Evolutionary conservation across 768 basidiomycete genomes (phyloP), one percentile per base, ranked within the genome.

Genomic region (Lentinula edodes): DNA sequence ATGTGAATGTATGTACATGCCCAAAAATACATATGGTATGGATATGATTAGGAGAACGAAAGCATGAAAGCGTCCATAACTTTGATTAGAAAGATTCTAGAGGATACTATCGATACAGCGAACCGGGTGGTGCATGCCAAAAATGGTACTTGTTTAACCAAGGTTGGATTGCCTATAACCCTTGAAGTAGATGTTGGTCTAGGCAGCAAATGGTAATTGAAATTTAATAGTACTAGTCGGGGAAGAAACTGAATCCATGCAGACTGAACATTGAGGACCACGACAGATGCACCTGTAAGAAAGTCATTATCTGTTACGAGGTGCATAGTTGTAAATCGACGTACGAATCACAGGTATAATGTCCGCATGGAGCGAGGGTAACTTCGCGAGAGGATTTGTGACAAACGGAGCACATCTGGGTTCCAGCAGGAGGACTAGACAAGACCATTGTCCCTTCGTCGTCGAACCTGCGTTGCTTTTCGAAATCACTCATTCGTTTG

Each of bases 391-490:
- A 74, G 65, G 74, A 70, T 6, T 61, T 58, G 15, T 68, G 66
- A 61, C 74, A 76, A 20, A 73, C 63, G 1, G 74, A 71, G 52
- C 75, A 76, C 6, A 71, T 68, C 23, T 74, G 50, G 1, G 65
- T 61, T 34, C 62, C 10, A 16, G 42, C 28, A 35, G 50, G 6
- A 60, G 9, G 65, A 52, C 36, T 52, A 13, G 41, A 13, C 15
- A 43, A 28, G 41, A 28, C 32, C 18, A 56, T 41, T 13, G 55
- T 42, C 15, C 41, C 6, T 42, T 56, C 55, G 41, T 65, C 65
- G 23, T 60, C 35, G 15, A 35, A 43, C 18, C 42, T 55, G 56
- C 63, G n/a, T 59, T 64, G 62, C 23, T 58, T 65, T 46, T 62
- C 52, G 66, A 61, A 68, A 42, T 60, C 60, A 34, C 69, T 71